Evolutionary conservation across 2,329 filamentous ascomycete genomes (phyloP).

Genomic region (Ophiosphaerella korrae): DNA sequence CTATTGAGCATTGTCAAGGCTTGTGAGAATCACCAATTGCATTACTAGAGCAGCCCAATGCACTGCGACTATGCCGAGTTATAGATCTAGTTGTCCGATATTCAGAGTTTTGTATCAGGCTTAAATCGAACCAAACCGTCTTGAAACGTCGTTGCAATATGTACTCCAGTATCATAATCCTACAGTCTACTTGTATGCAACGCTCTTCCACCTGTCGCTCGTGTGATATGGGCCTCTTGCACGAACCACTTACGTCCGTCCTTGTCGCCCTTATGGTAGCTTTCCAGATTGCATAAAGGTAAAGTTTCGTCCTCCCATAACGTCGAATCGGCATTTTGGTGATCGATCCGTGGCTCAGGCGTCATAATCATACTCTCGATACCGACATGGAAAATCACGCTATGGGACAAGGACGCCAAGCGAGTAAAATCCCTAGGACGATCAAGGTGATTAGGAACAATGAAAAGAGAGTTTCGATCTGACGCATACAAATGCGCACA

Average conservation of each 20-base stretch:
- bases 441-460: conserved; percentile 54
- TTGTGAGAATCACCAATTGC: no score
- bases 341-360: conserved; percentile 3
- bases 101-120: background rate
- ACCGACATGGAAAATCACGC: conserved; percentile 41
- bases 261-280: conserved; percentile 14
- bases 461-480: conserved; percentile 60
- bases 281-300: conserved; percentile 29
- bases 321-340: conserved; percentile 29
- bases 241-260: conserved; percentile 42
- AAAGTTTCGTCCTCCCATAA: conserved; percentile 26
- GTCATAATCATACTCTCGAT: conserved; percentile 15
- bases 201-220: conserved; percentile 31
- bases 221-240: conserved; percentile 34
- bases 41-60: no score
- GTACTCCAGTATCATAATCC: conserved; percentile 35
- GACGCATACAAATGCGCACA: conserved; percentile 64
- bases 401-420: conserved; percentile 41
- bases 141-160: conserved; percentile 42
- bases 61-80: no score
- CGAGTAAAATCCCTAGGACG: conserved; percentile 29
- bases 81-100: no score
- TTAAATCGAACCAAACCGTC: conserved; percentile 39
- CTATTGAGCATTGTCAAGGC: no score
- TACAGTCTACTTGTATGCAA: conserved; percentile 37